phyloP scores from a whole-genome alignment of 2,329 filamentous ascomycete genomes.

The Cordyceps cicadae region DNA sequence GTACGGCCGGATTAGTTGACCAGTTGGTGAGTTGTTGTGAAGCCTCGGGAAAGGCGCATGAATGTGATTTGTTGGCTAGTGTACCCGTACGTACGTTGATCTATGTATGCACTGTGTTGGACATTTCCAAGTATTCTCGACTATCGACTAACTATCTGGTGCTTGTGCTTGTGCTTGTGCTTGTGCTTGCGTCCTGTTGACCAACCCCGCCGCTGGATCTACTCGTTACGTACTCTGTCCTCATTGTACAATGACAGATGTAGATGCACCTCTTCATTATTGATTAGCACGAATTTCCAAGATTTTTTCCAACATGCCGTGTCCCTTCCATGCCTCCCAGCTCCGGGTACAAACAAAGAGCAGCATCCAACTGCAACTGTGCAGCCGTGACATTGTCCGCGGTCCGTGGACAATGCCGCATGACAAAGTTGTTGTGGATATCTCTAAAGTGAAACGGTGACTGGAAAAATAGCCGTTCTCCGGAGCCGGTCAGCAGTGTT shows the following conservation, averaged over 20 bases:
- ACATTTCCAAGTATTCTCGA: no score
- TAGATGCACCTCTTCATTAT: no score
- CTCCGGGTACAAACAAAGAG: not conserved
- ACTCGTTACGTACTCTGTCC: no score
- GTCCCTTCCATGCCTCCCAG: not conserved
- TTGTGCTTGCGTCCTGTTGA: no score
- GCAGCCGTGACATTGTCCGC: not conserved
- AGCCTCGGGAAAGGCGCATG: not conserved
- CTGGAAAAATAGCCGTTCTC: constrained; percentile 3
- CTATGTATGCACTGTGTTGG: no score
- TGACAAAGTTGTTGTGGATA: constrained; percentile 3
- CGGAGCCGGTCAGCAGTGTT: not conserved
- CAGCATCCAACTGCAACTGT: not conserved
- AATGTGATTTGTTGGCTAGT: not conserved
- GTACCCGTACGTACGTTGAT: no score
- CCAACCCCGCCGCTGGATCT: no score
- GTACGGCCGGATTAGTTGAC: not conserved
- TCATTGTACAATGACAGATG: no score
- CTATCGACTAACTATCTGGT: no score
- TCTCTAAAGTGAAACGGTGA: constrained; percentile 1
- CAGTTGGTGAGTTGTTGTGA: not conserved
- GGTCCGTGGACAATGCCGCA: not conserved
- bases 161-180: no score
- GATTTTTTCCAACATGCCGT: not conserved
- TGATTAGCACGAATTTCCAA: not conserved